These are phyloP conservation scores for Scedosporium minutisporum DNA, from an alignment of 2,329 filamentous ascomycete genomes.

Conservation along the genomic window DNA sequence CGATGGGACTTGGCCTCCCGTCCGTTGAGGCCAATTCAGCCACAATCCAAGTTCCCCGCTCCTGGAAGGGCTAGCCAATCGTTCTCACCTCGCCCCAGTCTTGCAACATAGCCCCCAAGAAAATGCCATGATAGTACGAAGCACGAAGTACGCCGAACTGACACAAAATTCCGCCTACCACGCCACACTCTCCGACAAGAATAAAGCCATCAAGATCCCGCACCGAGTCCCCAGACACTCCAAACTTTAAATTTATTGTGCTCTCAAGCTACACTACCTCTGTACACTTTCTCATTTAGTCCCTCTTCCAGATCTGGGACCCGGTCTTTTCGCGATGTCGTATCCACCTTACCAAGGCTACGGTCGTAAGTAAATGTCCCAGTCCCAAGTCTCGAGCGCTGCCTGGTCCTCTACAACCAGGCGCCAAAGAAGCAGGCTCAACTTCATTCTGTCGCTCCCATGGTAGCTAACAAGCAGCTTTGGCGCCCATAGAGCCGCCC, in stretches of 20 bases:
- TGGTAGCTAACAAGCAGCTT: slow-evolving; percentile 17
- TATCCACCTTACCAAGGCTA: slow-evolving; percentile 28
- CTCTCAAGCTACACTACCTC: too few species aligned
- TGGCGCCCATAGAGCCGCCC: slow-evolving; percentile 16
- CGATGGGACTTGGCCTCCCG: too few species aligned
- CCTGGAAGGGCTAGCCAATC: too few species aligned
- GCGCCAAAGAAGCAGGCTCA: too few species aligned
- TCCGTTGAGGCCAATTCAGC: too few species aligned
- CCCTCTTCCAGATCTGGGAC: not conserved
- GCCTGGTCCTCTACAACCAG: not conserved
- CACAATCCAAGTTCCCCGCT: too few species aligned
- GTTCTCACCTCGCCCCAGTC: too few species aligned
- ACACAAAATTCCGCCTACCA: too few species aligned
- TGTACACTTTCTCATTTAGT: not conserved
- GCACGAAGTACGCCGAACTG: too few species aligned
- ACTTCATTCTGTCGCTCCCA: not conserved
- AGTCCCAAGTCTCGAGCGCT: slow-evolving; percentile 10
- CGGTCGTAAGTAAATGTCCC: slow-evolving; percentile 24
- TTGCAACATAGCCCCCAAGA: too few species aligned
- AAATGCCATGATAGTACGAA: too few species aligned
- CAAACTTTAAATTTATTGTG: not conserved
- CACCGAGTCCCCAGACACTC: not conserved
- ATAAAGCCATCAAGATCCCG: not conserved
- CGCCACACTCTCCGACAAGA: slow-evolving; percentile 1
- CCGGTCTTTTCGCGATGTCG: slow-evolving; percentile 13